phyloP scores from a whole-genome alignment of 2,329 filamentous ascomycete species.

The Colletotrichum viniferum region DNA sequence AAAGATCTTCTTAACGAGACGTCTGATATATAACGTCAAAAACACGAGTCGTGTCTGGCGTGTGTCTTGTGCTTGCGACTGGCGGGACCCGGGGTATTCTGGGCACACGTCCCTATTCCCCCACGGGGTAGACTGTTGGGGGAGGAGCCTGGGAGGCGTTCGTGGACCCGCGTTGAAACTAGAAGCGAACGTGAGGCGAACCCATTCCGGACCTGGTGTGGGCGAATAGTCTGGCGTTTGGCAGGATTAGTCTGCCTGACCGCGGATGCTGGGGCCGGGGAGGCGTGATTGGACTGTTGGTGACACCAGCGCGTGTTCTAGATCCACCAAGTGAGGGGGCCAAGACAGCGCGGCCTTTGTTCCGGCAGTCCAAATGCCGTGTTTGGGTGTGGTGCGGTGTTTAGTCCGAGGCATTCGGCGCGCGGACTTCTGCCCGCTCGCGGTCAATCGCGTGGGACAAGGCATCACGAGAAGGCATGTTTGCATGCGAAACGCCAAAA shows the following conservation, averaged over 20 bases:
- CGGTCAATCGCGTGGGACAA: not conserved
- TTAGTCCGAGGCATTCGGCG: not conserved
- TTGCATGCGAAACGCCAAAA: not conserved
- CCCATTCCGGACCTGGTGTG: not conserved
- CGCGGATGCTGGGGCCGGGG: not conserved
- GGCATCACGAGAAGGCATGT: not conserved
- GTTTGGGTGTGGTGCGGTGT: not conserved
- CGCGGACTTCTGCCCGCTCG: constrained; percentile 1
- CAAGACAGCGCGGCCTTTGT: not conserved
- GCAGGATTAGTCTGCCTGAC: not conserved
- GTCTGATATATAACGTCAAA: not conserved
- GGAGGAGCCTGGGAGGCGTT: not conserved
- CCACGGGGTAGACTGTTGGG: constrained; percentile 5
- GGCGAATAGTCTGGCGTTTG: not conserved
- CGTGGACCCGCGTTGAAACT: not conserved
- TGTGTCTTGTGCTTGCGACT: not conserved
- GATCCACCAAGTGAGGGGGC: not conserved
- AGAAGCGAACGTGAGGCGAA: not conserved
- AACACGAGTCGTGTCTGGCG: not conserved
- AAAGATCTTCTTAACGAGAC: not conserved
- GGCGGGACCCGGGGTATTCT: not conserved
- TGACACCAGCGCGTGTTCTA: not conserved
- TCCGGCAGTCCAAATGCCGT: not conserved
- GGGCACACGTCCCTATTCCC: not conserved
- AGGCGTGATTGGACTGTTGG: constrained; percentile 5